Base-by-base conservation (phyloP, 2,329 filamentous ascomycete species). In the Emergomyces orientalis region DNA sequence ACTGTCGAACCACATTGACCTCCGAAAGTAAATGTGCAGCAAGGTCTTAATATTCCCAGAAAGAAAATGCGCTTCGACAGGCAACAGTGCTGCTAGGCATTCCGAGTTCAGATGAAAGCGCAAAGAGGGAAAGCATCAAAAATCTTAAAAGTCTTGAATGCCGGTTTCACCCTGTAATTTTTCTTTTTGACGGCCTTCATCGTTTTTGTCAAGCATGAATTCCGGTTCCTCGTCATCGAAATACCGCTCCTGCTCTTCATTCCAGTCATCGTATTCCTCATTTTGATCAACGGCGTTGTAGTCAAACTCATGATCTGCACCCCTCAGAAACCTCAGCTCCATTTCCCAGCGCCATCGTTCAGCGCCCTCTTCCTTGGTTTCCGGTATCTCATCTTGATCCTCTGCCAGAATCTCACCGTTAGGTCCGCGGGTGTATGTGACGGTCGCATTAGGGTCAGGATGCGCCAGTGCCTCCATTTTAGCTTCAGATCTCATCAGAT, bases 191-290 rank as follows among this genome's bases (percentile, higher is more conserved):
- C 73, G 72, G 3, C 70, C 70, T 27, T 72, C 73, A 14, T 72
- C 74, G 2, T 79, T 71, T 7, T 75, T 77, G 59, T 79, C 80
- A 47, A 79, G 78, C 37, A 82, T 78, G 83, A 87, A 90, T 57
- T 81, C 80, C 0, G 88, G 87, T 68, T 89, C 87, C 78, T 96
- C 88, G 6, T 86, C 85, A 27, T 91, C 89, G 71, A 95, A 92
- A 79, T 89, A 96, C 25, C 81, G 81, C 45, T 96, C 90, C 73
- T 93, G 82, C 67, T 83, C 81, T 78, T 84, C 79, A 71, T 81
- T 74, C 79, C 76, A 72, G 74, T 87, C 84, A 72, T 96, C 90
- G 62, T 86, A 87, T 25, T 86, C 86, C 37, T 91, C 86, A 69
- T 88, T 86, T 43, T 78, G 77, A 71, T 96, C 91, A 5, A 96